These are phyloP conservation scores for Diaporthe sp. DNA, from an alignment of 2,329 filamentous ascomycete genomes.

Conservation along the genomic window DNA sequence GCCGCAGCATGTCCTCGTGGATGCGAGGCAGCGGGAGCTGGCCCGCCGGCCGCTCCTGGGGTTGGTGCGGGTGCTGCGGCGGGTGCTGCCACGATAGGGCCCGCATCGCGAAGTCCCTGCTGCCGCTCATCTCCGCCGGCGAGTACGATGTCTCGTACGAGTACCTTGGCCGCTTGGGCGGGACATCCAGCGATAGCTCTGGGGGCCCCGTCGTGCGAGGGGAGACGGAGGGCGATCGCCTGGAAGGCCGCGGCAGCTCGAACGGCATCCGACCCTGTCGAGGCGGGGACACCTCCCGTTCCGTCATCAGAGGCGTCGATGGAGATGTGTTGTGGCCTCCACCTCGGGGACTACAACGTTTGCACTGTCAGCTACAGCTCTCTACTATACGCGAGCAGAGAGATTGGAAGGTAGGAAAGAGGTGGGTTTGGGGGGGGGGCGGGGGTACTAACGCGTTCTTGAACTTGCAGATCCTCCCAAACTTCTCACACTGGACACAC, in stretches of 20 bases:
- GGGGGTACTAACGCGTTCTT: conserved; percentile 86
- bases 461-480: conserved; percentile 86
- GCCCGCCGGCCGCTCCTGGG: conserved; percentile 48
- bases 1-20: conserved; percentile 62
- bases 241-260: conserved; percentile 57
- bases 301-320: conserved; percentile 61
- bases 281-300: conserved; percentile 59
- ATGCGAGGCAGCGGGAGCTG: conserved; percentile 63
- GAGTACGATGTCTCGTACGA: conserved; percentile 60
- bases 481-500: conserved; percentile 93
- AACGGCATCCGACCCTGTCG: conserved; percentile 45
- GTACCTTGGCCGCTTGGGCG: conserved; percentile 64
- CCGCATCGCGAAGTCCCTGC: conserved; percentile 48
- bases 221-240: conserved; percentile 62
- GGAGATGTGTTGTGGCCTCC: conserved; percentile 66
- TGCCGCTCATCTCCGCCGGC: conserved; percentile 48
- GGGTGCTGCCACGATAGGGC: conserved; percentile 37
- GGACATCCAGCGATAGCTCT: conserved; percentile 48
- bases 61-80: conserved; percentile 50
- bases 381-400: conserved; percentile 28
- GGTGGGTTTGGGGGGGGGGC: background rate
- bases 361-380: conserved; percentile 41
- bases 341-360: conserved; percentile 63
- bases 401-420: background rate
- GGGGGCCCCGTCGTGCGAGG: conserved; percentile 56